Evolutionary conservation across 441 rosid genomes (phyloP).

Genomic region (Erodium trifolium): DNA sequence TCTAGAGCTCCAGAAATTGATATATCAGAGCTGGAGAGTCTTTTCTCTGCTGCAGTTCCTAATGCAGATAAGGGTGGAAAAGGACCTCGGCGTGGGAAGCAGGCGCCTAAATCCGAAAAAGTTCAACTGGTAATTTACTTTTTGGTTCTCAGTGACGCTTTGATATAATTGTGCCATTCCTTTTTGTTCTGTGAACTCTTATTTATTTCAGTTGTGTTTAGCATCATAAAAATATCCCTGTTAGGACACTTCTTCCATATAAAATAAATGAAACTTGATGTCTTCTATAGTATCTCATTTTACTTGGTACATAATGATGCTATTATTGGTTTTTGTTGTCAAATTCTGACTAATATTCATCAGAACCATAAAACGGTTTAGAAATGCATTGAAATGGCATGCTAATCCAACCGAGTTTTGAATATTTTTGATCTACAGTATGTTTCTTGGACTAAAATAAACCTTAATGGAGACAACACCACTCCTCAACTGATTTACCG

Average conservation of each 20-base stretch:
- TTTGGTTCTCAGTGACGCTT: background rate
- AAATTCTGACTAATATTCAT: background rate
- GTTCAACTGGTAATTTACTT: constrained; percentile 72
- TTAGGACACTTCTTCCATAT: background rate
- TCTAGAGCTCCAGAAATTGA: constrained; percentile 83
- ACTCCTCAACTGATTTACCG: background rate
- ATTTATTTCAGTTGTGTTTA: background rate
- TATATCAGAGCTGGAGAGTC: constrained; percentile 82
- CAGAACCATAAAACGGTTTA: background rate
- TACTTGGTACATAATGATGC: background rate
- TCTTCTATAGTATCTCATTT: background rate
- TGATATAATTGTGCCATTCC: background rate
- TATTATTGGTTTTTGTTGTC: background rate
- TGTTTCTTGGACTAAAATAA: background rate
- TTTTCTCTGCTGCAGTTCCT: constrained; percentile 70
- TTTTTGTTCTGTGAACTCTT: background rate
- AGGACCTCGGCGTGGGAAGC: constrained; percentile 29
- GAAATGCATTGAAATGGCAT: background rate
- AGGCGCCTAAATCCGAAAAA: constrained; percentile 64
- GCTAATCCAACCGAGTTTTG: background rate
- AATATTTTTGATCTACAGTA: background rate
- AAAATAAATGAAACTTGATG: background rate
- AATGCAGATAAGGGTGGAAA: constrained; percentile 43
- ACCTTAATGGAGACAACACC: background rate
- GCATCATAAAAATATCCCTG: background rate